These are phyloP conservation scores for Dendrobium huoshanense DNA, from an alignment of 106 monocot species.

Conservation along the genomic window DNA sequence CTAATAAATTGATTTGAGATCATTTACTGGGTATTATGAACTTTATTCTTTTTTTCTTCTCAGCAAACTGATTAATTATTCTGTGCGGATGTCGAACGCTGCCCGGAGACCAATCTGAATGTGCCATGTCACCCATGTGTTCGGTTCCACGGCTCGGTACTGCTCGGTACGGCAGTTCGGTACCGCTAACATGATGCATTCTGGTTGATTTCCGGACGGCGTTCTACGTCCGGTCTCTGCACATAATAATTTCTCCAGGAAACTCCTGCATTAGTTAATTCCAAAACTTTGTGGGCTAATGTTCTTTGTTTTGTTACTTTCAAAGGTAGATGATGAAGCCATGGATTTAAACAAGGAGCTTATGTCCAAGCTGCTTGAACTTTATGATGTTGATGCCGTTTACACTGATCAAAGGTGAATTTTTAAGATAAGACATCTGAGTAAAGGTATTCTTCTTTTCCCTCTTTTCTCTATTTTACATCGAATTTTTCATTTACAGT, in stretches of 20 bases:
- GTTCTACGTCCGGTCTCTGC: too few relatives aligned
- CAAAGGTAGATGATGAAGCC: conserved; percentile 81
- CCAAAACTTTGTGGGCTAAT: neutral
- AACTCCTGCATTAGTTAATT: neutral
- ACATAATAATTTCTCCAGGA: too few relatives aligned
- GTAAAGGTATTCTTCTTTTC: neutral
- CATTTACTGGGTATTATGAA: neutral
- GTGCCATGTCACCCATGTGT: too few relatives aligned
- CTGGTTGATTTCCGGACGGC: too few relatives aligned
- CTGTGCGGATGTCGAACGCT: too few relatives aligned
- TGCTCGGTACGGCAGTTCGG: too few relatives aligned
- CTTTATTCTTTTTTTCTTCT: neutral
- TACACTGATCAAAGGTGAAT: conserved; percentile 78
- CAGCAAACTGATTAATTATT: too few relatives aligned
- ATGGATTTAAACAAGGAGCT: conserved; percentile 84
- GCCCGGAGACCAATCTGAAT: too few relatives aligned
- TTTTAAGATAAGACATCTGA: neutral
- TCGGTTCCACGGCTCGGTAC: too few relatives aligned
- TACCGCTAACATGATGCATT: too few relatives aligned
- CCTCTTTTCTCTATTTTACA: neutral
- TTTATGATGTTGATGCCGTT: conserved; percentile 97
- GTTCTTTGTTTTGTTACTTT: neutral
- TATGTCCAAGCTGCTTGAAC: conserved; percentile 85
- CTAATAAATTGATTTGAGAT: neutral
- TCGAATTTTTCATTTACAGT: neutral